Percentiles rank a stretch among this genome's conserved stretches.
These are phyloP conservation scores for Pseudogymnoascus verrucosus DNA, from an alignment of 2,329 filamentous ascomycete species.

Conservation along the genomic window DNA sequence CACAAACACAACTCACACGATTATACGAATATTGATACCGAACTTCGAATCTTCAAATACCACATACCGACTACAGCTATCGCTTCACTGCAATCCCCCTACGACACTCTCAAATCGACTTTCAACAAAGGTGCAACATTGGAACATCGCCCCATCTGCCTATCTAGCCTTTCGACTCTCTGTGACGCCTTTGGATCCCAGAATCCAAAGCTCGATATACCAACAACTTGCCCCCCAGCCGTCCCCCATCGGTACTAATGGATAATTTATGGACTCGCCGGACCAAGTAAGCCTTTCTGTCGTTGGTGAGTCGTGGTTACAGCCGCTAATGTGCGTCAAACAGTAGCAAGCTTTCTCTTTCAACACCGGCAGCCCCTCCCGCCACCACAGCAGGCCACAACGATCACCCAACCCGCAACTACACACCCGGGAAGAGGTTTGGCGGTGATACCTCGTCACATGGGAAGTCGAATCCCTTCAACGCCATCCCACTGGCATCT, in stretches of 20 bases:
- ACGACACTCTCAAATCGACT: background rate
- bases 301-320: constrained; percentile 18
- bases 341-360: constrained; percentile 75
- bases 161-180: constrained; percentile 7
- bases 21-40: constrained; percentile 9
- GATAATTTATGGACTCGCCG: constrained; percentile 64
- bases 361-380: constrained; percentile 33
- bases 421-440: constrained; percentile 64
- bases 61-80: background rate
- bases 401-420: constrained; percentile 52
- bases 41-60: background rate
- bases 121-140: background rate
- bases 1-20: constrained; percentile 3
- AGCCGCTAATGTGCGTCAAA: constrained; percentile 14
- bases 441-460: constrained; percentile 66
- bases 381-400: constrained; percentile 35
- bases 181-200: background rate
- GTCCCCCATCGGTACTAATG: constrained; percentile 18
- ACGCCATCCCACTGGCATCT: constrained; percentile 62
- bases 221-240: background rate
- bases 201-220: constrained; percentile 11
- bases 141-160: constrained; percentile 9
- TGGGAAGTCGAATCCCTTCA: constrained; percentile 70
- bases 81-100: background rate
- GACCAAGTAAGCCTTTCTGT: constrained; percentile 54